phyloP scores from a whole-genome alignment of 495 filamentous ascomycete genomes.

The Filosporella fistucella region DNA sequence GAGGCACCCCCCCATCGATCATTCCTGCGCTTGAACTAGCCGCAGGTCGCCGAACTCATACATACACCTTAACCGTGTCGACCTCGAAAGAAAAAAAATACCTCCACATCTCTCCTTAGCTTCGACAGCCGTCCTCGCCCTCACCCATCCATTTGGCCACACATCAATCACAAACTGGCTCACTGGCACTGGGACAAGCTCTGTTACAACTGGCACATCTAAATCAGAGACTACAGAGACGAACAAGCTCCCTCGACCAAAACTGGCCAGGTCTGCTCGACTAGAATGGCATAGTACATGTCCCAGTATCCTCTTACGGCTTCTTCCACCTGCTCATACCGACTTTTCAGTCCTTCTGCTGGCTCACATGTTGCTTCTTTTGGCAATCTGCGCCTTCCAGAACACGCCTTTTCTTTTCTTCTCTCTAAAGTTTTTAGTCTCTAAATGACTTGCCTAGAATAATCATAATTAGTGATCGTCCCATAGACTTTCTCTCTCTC shows the following conservation, averaged over 20 bases:
- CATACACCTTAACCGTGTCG: background rate
- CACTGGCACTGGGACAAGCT: background rate
- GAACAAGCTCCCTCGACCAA: background rate
- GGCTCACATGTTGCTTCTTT: too few relatives aligned
- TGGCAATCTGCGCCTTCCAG: too few relatives aligned
- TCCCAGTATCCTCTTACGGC: background rate
- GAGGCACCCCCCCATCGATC: background rate
- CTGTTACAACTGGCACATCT: background rate
- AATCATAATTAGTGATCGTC: too few relatives aligned
- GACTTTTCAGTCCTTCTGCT: background rate
- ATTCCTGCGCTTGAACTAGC: too few relatives aligned
- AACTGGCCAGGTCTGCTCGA: background rate
- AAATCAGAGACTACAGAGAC: background rate
- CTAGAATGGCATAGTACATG: background rate
- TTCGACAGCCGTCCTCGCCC: background rate
- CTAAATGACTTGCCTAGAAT: too few relatives aligned
- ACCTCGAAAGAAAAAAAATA: background rate
- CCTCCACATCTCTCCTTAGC: background rate
- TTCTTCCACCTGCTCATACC: background rate
- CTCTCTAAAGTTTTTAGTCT: too few relatives aligned
- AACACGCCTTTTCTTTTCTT: too few relatives aligned
- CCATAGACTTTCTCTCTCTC: too few relatives aligned
- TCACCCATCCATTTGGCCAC: background rate
- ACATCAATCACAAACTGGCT: background rate
- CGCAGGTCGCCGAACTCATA: slow-evolving; percentile 6